Base-by-base conservation (phyloP, 163 green algal species). In the Prototheca cutis region DNA sequence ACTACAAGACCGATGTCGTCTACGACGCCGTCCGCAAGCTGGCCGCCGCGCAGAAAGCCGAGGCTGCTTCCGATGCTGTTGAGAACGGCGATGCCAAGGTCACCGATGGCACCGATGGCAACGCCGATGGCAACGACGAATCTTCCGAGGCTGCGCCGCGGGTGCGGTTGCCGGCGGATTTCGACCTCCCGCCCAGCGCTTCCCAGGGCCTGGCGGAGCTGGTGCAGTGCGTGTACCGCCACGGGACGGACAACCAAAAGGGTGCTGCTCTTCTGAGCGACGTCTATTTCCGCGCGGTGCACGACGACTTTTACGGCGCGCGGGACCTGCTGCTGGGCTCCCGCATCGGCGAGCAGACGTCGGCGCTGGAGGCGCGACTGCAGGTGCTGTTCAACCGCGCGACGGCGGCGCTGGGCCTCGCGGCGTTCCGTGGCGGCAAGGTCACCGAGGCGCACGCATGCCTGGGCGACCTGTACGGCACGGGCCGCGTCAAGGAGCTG, bases 281-380 rank as follows among this genome's bases (percentile, higher is more conserved):
- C 65, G 94, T 97, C 62, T 99, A 94, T 80, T 84, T 91, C 71
- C 40, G 39, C 10, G 83, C 80, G 57, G 87, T 97, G 62, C 81
- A 88, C 59, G 88, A 88, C 51, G 75, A 96, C 63, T 98, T 96
- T 63, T 87, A 95, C 72, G 80, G 58, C 18, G 91, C 84, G 6
- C 77, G 91, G 13, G 92, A 99, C 75, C 70, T 89, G 58, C 78
- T 99, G 71, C 82, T 99, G n/a, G 97, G 97, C 87, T 89, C 72
- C 48, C 90, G 97, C 75, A 86, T 99, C 58, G 87, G 93, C 73
- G 83, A 84, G 31, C 63, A 62, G 42, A 65, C 62, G 10, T 28
- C 23, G 4, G 65, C 70, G 51, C 68, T 78, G 40, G 61, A 72
- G 34, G 55, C 54, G 45, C 42, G 49, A 17, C 95, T 87, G 29